Percentiles rank a stretch among this genome's conserved stretches.
These are phyloP conservation scores for Allomyces arbusculus DNA, from an alignment of 192 early-diverging fungal species.

Conservation along the genomic window DNA sequence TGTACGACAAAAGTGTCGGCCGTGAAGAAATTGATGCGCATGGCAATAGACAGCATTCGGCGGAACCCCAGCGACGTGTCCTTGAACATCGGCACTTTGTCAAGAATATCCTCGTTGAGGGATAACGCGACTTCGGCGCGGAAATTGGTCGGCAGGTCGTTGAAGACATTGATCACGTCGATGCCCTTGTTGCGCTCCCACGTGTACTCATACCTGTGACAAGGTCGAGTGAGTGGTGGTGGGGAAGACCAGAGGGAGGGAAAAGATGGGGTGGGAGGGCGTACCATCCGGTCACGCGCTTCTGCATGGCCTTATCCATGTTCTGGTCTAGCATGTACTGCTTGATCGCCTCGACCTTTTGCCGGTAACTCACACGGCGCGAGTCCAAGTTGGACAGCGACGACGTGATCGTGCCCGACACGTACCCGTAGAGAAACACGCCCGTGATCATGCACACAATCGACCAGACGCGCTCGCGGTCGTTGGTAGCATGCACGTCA, in stretches of 20 bases:
- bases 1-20: constrained; percentile 29
- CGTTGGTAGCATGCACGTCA: constrained; percentile 22
- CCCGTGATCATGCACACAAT: constrained; percentile 17
- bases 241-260: too few relatives aligned
- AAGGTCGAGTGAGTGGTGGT: too few relatives aligned
- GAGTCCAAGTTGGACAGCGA: constrained; percentile 33
- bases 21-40: constrained; percentile 29
- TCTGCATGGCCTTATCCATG: constrained; percentile 30
- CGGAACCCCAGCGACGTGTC: constrained; percentile 22
- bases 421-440: constrained; percentile 26
- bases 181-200: constrained; percentile 33
- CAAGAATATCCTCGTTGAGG: constrained; percentile 26
- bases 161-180: constrained; percentile 23
- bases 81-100: constrained; percentile 25
- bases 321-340: constrained; percentile 29
- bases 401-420: constrained; percentile 28
- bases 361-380: constrained; percentile 24
- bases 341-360: constrained; percentile 24
- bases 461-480: constrained; percentile 20
- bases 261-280: too few relatives aligned
- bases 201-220: constrained; percentile 14
- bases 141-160: constrained; percentile 27
- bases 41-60: constrained; percentile 21
- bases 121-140: constrained; percentile 26
- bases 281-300: constrained; percentile 19